phyloP scores from a whole-genome alignment of 2,329 filamentous ascomycete species.

The Penicillium oxalicum region DNA sequence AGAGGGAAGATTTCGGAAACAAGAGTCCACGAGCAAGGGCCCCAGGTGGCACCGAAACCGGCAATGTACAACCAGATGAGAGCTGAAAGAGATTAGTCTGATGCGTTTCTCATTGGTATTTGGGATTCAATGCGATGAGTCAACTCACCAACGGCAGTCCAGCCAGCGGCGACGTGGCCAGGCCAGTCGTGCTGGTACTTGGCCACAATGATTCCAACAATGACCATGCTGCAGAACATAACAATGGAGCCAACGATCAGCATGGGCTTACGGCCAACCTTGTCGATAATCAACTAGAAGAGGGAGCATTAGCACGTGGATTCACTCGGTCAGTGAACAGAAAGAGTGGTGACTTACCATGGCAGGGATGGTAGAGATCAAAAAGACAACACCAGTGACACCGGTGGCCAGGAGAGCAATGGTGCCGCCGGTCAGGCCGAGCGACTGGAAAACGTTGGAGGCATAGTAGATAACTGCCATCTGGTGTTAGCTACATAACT shows the following conservation, averaged over 20 bases:
- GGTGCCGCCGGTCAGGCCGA: constrained; percentile 30
- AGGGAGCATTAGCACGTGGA: not conserved
- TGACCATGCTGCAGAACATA: constrained; percentile 24
- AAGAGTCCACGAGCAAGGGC: constrained; percentile 25
- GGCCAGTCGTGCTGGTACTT: constrained; percentile 26
- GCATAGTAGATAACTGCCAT: constrained; percentile 39
- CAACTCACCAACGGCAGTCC: constrained; percentile 23
- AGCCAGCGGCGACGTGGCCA: constrained; percentile 21
- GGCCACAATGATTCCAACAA: constrained; percentile 24
- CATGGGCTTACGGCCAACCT: constrained; percentile 27
- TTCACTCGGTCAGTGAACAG: no score
- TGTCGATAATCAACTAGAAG: constrained; percentile 22
- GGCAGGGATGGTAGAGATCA: constrained; percentile 27
- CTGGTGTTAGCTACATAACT: constrained; percentile 2
- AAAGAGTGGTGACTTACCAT: constrained; percentile 18
- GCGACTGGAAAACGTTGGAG: constrained; percentile 32
- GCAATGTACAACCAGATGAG: constrained; percentile 26
- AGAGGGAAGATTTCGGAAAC: constrained; percentile 27
- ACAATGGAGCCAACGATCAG: constrained; percentile 19
- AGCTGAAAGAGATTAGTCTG: constrained; percentile 7
- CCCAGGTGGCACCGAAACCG: constrained; percentile 24
- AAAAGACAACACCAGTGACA: constrained; percentile 30
- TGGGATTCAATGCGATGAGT: not conserved
- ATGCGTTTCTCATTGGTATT: not conserved
- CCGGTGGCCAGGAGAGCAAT: constrained; percentile 31